A percentile compares a stretch with the other conserved stretches of the same genome.
Conservation (phyloP, 1,139 yeast genomes). For the Magnusiomyces magnusii region DNA sequence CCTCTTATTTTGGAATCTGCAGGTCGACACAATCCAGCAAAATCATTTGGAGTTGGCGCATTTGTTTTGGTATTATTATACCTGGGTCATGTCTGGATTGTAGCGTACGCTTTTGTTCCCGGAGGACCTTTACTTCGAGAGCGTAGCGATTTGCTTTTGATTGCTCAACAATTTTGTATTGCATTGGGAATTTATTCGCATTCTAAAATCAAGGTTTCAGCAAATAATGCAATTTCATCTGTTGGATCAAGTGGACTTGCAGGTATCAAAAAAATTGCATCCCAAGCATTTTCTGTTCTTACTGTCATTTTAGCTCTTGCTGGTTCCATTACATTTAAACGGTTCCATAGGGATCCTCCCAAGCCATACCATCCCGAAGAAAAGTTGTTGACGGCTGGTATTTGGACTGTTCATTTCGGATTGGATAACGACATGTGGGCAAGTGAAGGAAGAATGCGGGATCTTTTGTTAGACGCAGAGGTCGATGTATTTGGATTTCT, state of each 20-base stretch:
- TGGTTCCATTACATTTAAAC: slow-evolving; percentile 43
- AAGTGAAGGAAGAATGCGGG: slow-evolving; percentile 81
- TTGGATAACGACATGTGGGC: slow-evolving; percentile 99
- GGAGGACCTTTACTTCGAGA: slow-evolving; percentile 85
- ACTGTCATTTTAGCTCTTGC: slow-evolving; percentile 30
- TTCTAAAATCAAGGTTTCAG: slow-evolving; percentile 19
- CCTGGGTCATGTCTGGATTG: slow-evolving; percentile 90
- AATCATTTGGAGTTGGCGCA: slow-evolving; percentile 48
- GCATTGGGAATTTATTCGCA: slow-evolving; percentile 32
- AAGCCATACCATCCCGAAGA: slow-evolving; percentile 73
- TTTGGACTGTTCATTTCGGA: slow-evolving; percentile 98
- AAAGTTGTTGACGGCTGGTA: slow-evolving; percentile 80
- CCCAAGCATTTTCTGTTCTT: slow-evolving; percentile 26
- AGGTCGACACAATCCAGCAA: slow-evolving; percentile 52
- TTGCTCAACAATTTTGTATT: slow-evolving; percentile 43
- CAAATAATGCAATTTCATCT: slow-evolving; percentile 18
- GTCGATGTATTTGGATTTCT: slow-evolving; percentile 84
- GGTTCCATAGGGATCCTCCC: slow-evolving; percentile 54
- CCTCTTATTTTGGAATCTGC: slow-evolving; percentile 58
- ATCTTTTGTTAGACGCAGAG: slow-evolving; percentile 75
- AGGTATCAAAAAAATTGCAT: slow-evolving; percentile 22
- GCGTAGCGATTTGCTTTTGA: slow-evolving; percentile 68
- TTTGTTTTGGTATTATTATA: slow-evolving; percentile 50
- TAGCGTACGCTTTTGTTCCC: slow-evolving; percentile 97
- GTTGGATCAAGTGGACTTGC: slow-evolving; percentile 20